These are phyloP conservation scores for Backusella liffmaniae DNA, from an alignment of 192 early-diverging fungal species.

Conservation along the genomic window DNA sequence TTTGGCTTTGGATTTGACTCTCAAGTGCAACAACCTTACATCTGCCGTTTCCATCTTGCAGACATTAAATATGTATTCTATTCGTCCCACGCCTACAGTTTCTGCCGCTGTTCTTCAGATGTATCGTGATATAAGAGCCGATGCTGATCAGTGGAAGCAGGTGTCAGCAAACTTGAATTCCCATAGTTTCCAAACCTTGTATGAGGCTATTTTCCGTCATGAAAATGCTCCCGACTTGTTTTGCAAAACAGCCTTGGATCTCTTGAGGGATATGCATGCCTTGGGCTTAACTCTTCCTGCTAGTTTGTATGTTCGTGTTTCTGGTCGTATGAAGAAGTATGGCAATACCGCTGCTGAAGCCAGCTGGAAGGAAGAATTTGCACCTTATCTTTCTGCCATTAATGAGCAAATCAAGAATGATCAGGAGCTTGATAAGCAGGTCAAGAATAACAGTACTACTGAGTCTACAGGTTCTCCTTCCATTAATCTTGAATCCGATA, in stretches of 20 bases:
- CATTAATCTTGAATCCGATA: slow-evolving; percentile 15
- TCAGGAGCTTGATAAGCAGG: not conserved
- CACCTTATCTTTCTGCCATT: slow-evolving; percentile 8
- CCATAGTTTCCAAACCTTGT: slow-evolving; percentile 7
- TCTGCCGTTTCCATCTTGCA: slow-evolving; percentile 16
- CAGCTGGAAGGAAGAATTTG: slow-evolving; percentile 22
- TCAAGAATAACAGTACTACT: not conserved
- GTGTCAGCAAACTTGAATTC: not conserved
- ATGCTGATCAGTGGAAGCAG: not conserved
- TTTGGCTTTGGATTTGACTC: slow-evolving; percentile 1
- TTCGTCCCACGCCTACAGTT: not conserved
- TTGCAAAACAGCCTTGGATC: not conserved
- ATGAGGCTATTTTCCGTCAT: slow-evolving; percentile 16
- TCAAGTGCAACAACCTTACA: not conserved
- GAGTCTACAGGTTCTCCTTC: not conserved
- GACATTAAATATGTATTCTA: slow-evolving; percentile 2
- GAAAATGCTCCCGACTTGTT: not conserved
- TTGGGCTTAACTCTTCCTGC: slow-evolving; percentile 5
- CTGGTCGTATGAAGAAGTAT: slow-evolving; percentile 16
- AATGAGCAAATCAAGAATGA: slow-evolving; percentile 9
- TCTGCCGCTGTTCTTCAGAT: not conserved
- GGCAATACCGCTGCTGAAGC: not conserved
- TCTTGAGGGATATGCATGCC: slow-evolving; percentile 28
- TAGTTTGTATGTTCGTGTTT: slow-evolving; percentile 19
- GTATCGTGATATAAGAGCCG: slow-evolving; percentile 10